Conservation (phyloP, 495 filamentous ascomycete genomes). For the Choiromyces venosus region DNA sequence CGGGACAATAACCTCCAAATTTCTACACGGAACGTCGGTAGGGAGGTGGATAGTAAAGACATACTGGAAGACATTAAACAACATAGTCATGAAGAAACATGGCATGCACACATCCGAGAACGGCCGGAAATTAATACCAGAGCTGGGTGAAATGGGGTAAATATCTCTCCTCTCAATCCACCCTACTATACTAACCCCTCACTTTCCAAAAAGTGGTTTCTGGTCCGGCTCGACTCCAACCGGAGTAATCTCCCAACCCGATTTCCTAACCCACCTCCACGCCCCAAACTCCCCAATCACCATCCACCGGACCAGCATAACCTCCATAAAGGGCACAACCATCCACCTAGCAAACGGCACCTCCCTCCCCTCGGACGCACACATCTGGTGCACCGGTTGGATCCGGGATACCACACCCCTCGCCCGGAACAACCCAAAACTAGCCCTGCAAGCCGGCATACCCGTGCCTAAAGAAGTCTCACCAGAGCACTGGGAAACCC, state of each 20-base stretch:
- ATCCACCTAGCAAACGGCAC: slow-evolving; percentile 24
- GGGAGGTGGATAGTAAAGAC: slow-evolving; percentile 8
- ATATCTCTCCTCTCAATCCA: not conserved
- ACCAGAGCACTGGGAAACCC: slow-evolving; percentile 29
- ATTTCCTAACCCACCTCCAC: slow-evolving; percentile 33
- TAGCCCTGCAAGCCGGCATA: slow-evolving; percentile 21
- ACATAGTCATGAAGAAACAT: slow-evolving; percentile 19
- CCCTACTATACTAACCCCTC: not conserved
- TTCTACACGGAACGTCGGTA: slow-evolving; percentile 33
- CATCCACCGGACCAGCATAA: slow-evolving; percentile 33
- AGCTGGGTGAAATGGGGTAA: slow-evolving; percentile 16
- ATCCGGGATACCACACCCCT: slow-evolving; percentile 15
- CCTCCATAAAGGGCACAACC: slow-evolving; percentile 8
- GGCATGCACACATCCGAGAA: slow-evolving; percentile 29
- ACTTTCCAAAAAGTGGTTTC: slow-evolving; percentile 26
- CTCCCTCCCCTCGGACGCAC: slow-evolving; percentile 26
- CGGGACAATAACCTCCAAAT: slow-evolving; percentile 25
- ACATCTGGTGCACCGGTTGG: slow-evolving; percentile 43
- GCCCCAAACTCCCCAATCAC: slow-evolving; percentile 27
- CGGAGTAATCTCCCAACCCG: slow-evolving; percentile 27
- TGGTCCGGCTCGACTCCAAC: slow-evolving; percentile 26
- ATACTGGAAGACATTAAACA: slow-evolving; percentile 27
- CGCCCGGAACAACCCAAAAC: not conserved
- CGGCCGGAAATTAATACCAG: slow-evolving; percentile 26
- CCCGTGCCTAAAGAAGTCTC: slow-evolving; percentile 2